Percentiles rank a stretch among this genome's conserved stretches.
Evolutionary conservation across 2,329 filamentous ascomycete genomes (phyloP).

Genomic region (Camptophora hylomeconis): DNA sequence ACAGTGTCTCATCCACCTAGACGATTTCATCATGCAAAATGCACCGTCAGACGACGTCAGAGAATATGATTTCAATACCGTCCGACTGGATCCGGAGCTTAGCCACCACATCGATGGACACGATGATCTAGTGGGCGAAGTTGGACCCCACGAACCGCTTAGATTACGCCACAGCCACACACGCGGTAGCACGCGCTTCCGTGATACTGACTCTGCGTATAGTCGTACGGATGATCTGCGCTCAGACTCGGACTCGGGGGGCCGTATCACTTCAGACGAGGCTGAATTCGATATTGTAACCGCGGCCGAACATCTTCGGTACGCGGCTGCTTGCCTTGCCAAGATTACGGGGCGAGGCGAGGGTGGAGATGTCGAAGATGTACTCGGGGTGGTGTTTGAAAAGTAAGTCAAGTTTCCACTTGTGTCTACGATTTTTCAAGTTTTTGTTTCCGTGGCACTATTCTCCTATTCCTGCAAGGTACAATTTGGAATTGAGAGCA

Average conservation of each 20-base stretch:
- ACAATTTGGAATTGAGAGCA: too few species aligned
- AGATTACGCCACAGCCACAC: background rate
- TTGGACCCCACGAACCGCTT: too few species aligned
- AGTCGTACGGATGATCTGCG: too few species aligned
- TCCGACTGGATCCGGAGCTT: background rate
- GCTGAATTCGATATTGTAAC: conserved; percentile 63
- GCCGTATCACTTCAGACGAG: background rate
- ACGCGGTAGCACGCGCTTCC: background rate
- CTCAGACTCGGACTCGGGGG: background rate
- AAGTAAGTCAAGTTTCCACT: conserved; percentile 50
- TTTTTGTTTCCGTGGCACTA: too few species aligned
- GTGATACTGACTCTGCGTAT: too few species aligned
- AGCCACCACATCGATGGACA: conserved; percentile 6
- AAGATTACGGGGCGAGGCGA: conserved; percentile 79
- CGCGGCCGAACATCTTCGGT: conserved; percentile 76
- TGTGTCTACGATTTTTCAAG: too few species aligned
- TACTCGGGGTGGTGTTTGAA: conserved; percentile 92
- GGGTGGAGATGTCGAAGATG: conserved; percentile 78
- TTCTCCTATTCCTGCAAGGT: too few species aligned
- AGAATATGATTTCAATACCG: background rate
- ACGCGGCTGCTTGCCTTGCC: conserved; percentile 66
- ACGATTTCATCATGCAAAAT: conserved; percentile 51
- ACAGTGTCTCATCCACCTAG: conserved; percentile 57
- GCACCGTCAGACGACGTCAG: conserved; percentile 4
- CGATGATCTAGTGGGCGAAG: conserved; percentile 12